Conservation (phyloP, 805 yeast species). For the Zygoascus tannicola region DNA sequence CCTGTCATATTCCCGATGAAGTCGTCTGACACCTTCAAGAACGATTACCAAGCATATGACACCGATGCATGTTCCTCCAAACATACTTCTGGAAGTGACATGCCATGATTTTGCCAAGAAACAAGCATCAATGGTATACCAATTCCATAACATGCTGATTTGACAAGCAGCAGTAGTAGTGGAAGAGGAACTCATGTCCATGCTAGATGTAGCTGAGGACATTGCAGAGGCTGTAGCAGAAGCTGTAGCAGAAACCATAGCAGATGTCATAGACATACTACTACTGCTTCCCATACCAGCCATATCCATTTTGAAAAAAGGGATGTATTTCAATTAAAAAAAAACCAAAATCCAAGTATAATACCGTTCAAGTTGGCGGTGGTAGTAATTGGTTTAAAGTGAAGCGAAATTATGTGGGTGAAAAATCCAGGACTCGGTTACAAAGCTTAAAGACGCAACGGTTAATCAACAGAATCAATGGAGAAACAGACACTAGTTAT, state of each 20-base stretch:
- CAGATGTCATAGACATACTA: conserved; percentile 3
- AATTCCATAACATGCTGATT: conserved; percentile 58
- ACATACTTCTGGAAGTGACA: conserved; percentile 45
- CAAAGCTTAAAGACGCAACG: no score
- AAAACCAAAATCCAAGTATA: no score
- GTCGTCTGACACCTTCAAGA: conserved; percentile 48
- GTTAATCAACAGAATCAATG: no score
- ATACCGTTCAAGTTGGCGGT: no score
- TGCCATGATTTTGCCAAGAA: conserved; percentile 60
- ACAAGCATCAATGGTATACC: conserved; percentile 60
- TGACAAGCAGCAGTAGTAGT: conserved; percentile 25
- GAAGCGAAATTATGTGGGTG: no score
- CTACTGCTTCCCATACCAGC: neutral
- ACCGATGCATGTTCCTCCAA: conserved; percentile 72
- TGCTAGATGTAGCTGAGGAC: conserved; percentile 7
- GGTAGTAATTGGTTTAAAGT: no score
- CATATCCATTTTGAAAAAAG: no score
- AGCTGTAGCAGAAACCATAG: conserved; percentile 7
- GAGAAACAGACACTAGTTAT: no score
- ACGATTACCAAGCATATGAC: conserved; percentile 49
- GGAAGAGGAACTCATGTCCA: conserved; percentile 12
- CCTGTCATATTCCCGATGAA: conserved; percentile 38
- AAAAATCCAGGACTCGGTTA: no score
- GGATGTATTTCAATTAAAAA: no score
- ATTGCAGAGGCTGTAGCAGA: conserved; percentile 9